Evolutionary conservation across 306 rosid genomes (phyloP).

Genomic region (Cicer chorassanicum): DNA sequence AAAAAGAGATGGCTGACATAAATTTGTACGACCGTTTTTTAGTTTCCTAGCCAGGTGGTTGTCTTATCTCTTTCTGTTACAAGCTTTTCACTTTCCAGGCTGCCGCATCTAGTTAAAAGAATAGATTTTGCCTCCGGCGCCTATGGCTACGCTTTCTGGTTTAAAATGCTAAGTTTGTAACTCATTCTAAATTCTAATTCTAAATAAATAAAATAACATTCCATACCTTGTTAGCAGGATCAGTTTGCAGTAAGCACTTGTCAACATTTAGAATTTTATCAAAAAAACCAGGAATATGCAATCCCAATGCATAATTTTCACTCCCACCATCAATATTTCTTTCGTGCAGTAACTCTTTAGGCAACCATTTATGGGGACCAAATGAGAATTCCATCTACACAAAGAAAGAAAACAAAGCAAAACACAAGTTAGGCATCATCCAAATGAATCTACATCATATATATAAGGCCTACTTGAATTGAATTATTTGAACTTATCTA

Average conservation of each 20-base stretch:
- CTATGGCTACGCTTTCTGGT: neutral
- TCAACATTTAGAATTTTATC: constrained; percentile 78
- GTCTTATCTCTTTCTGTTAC: neutral
- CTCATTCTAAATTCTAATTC: neutral
- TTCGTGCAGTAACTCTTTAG: constrained; percentile 61
- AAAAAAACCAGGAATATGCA: constrained; percentile 85
- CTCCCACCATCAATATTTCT: constrained; percentile 49
- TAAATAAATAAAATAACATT: neutral
- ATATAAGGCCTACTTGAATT: neutral
- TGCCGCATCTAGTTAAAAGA: neutral
- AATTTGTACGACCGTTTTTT: too few species aligned
- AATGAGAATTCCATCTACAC: constrained; percentile 97
- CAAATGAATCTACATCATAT: neutral
- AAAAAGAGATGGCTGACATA: too few species aligned
- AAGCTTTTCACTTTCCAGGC: neutral
- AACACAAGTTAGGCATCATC: neutral
- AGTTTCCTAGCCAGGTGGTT: too few species aligned
- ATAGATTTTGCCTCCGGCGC: neutral
- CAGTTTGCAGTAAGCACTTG: constrained; percentile 79
- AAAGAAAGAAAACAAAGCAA: constrained; percentile 30
- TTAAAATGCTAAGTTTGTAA: neutral
- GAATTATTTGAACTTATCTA: too few species aligned
- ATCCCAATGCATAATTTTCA: constrained; percentile 68
- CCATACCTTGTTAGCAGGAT: constrained; percentile 79
- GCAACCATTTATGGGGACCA: constrained; percentile 79